Evolutionary conservation across 2,329 filamentous ascomycete genomes (phyloP).

Genomic region (Penicillium occitanis): DNA sequence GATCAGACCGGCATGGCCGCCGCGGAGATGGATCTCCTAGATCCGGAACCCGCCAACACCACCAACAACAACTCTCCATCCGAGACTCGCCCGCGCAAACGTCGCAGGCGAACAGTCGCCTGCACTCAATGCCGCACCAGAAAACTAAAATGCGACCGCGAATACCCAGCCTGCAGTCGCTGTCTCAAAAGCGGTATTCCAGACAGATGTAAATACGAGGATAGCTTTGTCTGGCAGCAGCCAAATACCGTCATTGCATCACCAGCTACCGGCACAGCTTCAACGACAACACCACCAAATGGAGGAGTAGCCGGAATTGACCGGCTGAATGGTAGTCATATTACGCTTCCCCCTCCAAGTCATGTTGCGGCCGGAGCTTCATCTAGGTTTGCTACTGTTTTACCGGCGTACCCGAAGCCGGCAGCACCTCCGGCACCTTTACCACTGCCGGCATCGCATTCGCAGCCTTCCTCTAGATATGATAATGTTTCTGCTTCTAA

Average conservation of each 20-base stretch:
- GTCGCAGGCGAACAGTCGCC: constrained; percentile 42
- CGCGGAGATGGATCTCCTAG: constrained; percentile 10
- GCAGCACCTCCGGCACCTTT: not conserved
- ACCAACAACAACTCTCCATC: not conserved
- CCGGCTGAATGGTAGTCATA: not conserved
- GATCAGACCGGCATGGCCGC: not conserved
- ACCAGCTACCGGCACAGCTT: not conserved
- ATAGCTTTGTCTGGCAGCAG: constrained; percentile 42
- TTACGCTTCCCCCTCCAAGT: constrained; percentile 17
- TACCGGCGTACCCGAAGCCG: constrained; percentile 4
- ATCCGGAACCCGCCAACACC: constrained; percentile 9
- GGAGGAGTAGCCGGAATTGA: not conserved
- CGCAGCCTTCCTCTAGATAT: not conserved
- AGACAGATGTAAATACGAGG: constrained; percentile 42
- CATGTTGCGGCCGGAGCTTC: constrained; percentile 8
- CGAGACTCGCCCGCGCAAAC: constrained; percentile 35
- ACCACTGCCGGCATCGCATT: not conserved
- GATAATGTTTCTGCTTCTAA: constrained; percentile 1
- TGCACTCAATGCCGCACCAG: constrained; percentile 44
- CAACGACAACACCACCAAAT: not conserved
- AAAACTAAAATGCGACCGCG: constrained; percentile 46
- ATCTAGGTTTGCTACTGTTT: constrained; percentile 9
- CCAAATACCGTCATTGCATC: constrained; percentile 35
- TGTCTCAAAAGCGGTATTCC: constrained; percentile 41
- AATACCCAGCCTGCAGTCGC: constrained; percentile 42